phyloP scores from a whole-genome alignment of 2,329 filamentous ascomycete species.

The Talaromyces albobiverticillius region DNA sequence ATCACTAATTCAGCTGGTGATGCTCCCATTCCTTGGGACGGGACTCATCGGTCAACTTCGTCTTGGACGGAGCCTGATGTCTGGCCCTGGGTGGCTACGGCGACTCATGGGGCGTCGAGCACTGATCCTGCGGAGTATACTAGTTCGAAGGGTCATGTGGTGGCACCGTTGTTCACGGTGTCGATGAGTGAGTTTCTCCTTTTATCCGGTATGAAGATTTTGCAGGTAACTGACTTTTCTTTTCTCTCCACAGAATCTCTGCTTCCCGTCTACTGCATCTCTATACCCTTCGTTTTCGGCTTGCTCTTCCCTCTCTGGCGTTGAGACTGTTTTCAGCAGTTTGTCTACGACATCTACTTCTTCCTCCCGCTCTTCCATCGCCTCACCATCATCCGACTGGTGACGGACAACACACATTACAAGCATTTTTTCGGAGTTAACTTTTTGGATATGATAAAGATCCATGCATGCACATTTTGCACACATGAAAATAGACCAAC shows the following conservation, averaged over 20 bases:
- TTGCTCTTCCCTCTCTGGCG: conserved; percentile 47
- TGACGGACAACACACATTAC: background rate
- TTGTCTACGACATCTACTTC: background rate
- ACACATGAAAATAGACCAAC: background rate
- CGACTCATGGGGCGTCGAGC: conserved; percentile 26
- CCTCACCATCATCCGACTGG: background rate
- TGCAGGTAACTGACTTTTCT: conserved; percentile 16
- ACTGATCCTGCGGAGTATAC: conserved; percentile 67
- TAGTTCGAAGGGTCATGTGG: conserved; percentile 70
- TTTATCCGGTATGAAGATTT: conserved; percentile 17
- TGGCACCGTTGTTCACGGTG: conserved; percentile 66
- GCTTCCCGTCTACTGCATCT: conserved; percentile 54
- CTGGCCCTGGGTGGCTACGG: conserved; percentile 65
- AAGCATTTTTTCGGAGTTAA: background rate
- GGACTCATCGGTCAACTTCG: conserved; percentile 44
- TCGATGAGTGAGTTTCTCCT: conserved; percentile 60
- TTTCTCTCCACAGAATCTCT: conserved; percentile 43
- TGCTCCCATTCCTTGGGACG: conserved; percentile 64
- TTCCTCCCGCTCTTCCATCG: background rate
- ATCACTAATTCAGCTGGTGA: conserved; percentile 54
- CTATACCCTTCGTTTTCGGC: conserved; percentile 44
- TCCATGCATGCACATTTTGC: background rate
- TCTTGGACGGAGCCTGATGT: conserved; percentile 57
- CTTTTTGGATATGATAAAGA: conserved; percentile 43
- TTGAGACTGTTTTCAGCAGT: conserved; percentile 29